phyloP scores from a whole-genome alignment of 768 basidiomycete genomes.

The Suillus subluteus region DNA sequence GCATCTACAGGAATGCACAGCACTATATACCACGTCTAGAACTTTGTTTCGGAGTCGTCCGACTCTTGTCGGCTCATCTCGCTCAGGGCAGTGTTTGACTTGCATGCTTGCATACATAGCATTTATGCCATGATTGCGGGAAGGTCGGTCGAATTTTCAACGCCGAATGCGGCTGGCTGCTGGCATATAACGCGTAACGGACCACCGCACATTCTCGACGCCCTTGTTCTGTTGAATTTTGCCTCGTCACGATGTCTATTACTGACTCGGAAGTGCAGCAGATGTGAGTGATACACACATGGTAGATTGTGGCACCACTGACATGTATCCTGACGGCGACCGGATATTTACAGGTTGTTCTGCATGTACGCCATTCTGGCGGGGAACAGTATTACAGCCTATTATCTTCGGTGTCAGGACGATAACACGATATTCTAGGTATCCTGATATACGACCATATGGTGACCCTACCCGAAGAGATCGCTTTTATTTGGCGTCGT shows the following conservation, averaged over 20 bases:
- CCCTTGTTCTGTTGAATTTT: background rate
- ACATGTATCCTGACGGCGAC: background rate
- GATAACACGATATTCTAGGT: slow-evolving; percentile 17
- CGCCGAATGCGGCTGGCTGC: background rate
- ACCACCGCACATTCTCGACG: background rate
- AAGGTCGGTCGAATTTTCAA: background rate
- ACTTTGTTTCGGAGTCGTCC: background rate
- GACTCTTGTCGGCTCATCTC: background rate
- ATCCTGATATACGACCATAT: slow-evolving; percentile 35
- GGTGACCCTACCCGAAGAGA: slow-evolving; percentile 39
- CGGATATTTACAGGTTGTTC: slow-evolving; percentile 3
- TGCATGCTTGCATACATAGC: background rate
- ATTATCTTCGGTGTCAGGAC: background rate
- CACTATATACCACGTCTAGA: background rate
- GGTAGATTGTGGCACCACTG: background rate
- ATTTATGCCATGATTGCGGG: background rate
- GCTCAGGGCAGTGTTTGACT: background rate
- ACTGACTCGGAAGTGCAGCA: slow-evolving; percentile 10
- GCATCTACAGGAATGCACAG: background rate
- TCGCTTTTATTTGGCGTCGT: slow-evolving; percentile 48
- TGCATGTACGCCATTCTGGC: background rate
- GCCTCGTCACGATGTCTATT: background rate
- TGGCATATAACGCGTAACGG: background rate
- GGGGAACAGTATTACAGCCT: slow-evolving; percentile 4
- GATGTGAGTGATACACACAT: background rate